Evolutionary conservation across 805 yeast species (phyloP).

Genomic region (Yamadazyma laniorum): DNA sequence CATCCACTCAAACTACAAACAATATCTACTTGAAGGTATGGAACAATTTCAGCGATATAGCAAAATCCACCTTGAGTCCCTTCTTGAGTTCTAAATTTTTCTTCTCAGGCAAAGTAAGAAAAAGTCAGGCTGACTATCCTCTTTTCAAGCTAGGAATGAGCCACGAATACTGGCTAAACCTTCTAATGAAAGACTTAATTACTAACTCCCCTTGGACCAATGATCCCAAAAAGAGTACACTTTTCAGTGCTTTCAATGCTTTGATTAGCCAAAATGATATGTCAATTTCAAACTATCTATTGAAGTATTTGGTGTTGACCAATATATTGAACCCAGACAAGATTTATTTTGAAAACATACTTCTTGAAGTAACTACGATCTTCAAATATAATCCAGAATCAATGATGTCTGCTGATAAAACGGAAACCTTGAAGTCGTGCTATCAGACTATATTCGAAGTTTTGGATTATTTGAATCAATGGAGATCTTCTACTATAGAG

Average conservation of each 20-base stretch:
- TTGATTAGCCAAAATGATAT: conserved; percentile 69
- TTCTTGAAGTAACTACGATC: conserved; percentile 58
- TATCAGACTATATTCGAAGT: conserved; percentile 75
- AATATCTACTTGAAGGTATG: conserved; percentile 41
- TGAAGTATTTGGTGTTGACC: conserved; percentile 75
- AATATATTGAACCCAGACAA: conserved; percentile 50
- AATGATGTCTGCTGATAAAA: conserved; percentile 47
- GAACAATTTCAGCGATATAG: conserved; percentile 60
- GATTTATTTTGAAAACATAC: conserved; percentile 44
- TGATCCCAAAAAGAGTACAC: conserved; percentile 14
- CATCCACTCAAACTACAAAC: conserved; percentile 12
- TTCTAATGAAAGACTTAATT: conserved; percentile 65
- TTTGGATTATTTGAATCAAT: conserved; percentile 78
- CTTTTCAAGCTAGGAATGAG: conserved; percentile 54
- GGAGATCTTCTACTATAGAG: conserved; percentile 51
- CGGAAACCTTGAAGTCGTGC: conserved; percentile 60
- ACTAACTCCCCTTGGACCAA: conserved; percentile 31
- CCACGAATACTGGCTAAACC: conserved; percentile 70
- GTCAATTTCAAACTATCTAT: conserved; percentile 61
- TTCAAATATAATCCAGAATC: conserved; percentile 39
- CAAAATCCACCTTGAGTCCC: conserved; percentile 75
- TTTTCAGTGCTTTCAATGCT: conserved; percentile 49
- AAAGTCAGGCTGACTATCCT: conserved; percentile 53
- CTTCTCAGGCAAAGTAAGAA: conserved; percentile 32
- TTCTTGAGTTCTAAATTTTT: conserved; percentile 71